A percentile compares a stretch with the other conserved stretches of the same genome.
These are phyloP conservation scores for Xanthoceras sorbifolium DNA, from an alignment of 345 rosid genomes.

Conservation along the genomic window DNA sequence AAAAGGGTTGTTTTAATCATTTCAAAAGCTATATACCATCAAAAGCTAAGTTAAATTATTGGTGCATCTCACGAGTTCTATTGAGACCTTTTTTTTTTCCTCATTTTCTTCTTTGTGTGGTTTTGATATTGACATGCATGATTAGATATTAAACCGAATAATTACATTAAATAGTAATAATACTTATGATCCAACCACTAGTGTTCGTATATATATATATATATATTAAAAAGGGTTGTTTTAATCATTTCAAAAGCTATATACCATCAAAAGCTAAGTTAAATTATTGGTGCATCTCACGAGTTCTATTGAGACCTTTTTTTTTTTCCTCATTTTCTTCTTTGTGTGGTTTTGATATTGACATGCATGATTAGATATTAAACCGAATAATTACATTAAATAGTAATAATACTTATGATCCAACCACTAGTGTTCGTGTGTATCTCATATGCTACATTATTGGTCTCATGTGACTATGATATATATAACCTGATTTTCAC, in stretches of 20 bases:
- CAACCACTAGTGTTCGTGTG: background rate
- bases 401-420: background rate
- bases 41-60: background rate
- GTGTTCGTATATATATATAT: background rate
- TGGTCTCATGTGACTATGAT: background rate
- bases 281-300: background rate
- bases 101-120: background rate
- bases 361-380: conserved; percentile 2
- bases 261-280: background rate
- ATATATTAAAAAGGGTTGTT: no score
- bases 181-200: background rate
- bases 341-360: background rate
- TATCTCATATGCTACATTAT: background rate
- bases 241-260: no score
- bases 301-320: background rate
- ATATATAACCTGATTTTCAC: background rate
- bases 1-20: no score
- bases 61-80: background rate
- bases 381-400: conserved; percentile 1
- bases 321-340: background rate
- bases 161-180: background rate
- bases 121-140: background rate
- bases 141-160: background rate
- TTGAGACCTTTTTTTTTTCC: no score
- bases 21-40: background rate